Evolutionary conservation across 495 filamentous ascomycete species (phyloP), one percentile per base, ranked within the genome.

Genomic region (Neurospora sp.): DNA sequence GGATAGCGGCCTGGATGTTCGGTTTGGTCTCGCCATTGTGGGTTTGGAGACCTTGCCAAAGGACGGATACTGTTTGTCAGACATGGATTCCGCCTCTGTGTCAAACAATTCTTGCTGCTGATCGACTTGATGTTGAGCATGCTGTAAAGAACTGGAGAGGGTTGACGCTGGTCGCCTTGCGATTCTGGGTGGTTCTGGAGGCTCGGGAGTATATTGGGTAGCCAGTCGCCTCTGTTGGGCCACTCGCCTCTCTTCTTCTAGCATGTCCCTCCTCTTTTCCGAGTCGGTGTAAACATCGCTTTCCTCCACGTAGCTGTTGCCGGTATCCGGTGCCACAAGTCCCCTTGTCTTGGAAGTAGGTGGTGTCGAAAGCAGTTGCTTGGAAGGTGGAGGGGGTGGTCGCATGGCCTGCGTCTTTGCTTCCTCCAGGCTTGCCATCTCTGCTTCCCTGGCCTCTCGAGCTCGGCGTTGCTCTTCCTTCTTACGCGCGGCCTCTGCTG

Each of bases 401-500:
- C 16, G 31, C 70, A 35, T 44, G 12, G 9, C 31, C 46, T 54
- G 44, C 44, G 10, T 44, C 42, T n/a, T 44, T 44, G 42, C 42
- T 44, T 44, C 42, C 42, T 44, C 42, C 42, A 44, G 42, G 42
- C 42, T 44, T n/a, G 42, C 42, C 18, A n/a, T 9, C 42, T 44
- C 42, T 18, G 42, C 42, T 44, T 44, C 42, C 7, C 42, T n/a
- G 10, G 46, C 48, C 20, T 59, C 48, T 66, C 54, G 54, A 62
- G 23, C 54, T 62, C 11, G 54, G 11, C 54, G 54, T 62, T 66
- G 66, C 40, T 66, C 71, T 23, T 39, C 39, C 12, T 75, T 39
- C 40, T 69, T 41, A 31, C 75, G 46, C 16, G 46, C 71, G 40
- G 39, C 27, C 71, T 71, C 76, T 72, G 59, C 37, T 4, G 35